Evolutionary conservation across 1,139 yeast species (phyloP).

Genomic region (Candida sp.): DNA sequence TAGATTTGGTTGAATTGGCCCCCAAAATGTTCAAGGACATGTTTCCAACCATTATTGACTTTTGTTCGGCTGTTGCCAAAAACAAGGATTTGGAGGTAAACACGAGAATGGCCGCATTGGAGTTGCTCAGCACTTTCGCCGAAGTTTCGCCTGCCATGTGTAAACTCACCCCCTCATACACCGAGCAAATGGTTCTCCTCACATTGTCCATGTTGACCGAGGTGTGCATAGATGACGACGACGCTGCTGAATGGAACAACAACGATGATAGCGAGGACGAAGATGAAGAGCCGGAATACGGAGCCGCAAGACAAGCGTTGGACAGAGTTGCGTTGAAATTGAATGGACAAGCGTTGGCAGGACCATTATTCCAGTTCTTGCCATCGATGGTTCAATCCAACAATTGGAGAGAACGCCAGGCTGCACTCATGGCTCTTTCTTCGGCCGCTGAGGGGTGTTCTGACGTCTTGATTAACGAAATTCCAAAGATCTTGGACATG

Average conservation of each 20-base stretch:
- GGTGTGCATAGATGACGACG: conserved; percentile 87
- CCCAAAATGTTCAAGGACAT: conserved; percentile 93
- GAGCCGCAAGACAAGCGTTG: conserved; percentile 92
- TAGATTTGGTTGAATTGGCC: conserved; percentile 90
- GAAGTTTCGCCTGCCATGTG: conserved; percentile 98
- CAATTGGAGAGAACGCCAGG: conserved; percentile 96
- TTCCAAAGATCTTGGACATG: conserved; percentile 81
- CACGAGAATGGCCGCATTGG: conserved; percentile 87
- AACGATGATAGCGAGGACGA: conserved; percentile 80
- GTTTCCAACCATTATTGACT: conserved; percentile 86
- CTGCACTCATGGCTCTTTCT: conserved; percentile 95
- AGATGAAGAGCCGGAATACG: conserved; percentile 86
- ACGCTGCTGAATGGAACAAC: conserved; percentile 86
- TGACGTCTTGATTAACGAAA: conserved; percentile 83
- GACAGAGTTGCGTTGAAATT: conserved; percentile 88
- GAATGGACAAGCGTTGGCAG: conserved; percentile 84
- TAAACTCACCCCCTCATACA: conserved; percentile 74
- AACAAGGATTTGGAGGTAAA: conserved; percentile 78
- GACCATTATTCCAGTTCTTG: conserved; percentile 83
- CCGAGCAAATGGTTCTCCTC: conserved; percentile 71
- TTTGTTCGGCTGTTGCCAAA: conserved; percentile 83
- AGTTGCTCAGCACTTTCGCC: conserved; percentile 85
- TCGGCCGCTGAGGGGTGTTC: conserved; percentile 98
- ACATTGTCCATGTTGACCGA: conserved; percentile 91
- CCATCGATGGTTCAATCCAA: conserved; percentile 80